A percentile compares a stretch with the other conserved stretches of the same genome.
Evolutionary conservation across 2,329 filamentous ascomycete species (phyloP).

Genomic region (Nannizzia gypsea): DNA sequence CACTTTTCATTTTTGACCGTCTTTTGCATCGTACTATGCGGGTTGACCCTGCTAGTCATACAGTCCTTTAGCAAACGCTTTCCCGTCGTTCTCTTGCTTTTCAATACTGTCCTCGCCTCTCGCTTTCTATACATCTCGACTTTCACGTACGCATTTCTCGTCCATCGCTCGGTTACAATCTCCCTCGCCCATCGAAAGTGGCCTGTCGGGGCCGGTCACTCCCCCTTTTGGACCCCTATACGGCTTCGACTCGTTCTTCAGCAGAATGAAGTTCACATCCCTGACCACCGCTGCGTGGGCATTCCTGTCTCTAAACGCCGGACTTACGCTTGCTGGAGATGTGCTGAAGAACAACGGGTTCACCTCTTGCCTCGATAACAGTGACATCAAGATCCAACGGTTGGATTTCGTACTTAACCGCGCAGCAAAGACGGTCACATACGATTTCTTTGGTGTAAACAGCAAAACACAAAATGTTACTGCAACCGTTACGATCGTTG

Average conservation of each 20-base stretch:
- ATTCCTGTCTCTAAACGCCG: background rate
- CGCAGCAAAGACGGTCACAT: constrained; percentile 57
- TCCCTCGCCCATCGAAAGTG: background rate
- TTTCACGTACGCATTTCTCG: background rate
- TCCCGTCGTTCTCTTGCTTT: background rate
- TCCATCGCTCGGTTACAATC: background rate
- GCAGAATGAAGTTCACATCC: background rate
- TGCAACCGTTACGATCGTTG: constrained; percentile 61
- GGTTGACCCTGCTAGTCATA: constrained; percentile 3
- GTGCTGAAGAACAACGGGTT: constrained; percentile 73
- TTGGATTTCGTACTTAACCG: constrained; percentile 72
- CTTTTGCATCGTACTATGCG: constrained; percentile 1
- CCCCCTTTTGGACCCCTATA: background rate
- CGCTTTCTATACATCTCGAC: background rate
- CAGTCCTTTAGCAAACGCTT: background rate
- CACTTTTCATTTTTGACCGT: background rate
- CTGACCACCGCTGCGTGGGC: background rate
- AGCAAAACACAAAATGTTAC: constrained; percentile 64
- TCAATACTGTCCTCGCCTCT: background rate
- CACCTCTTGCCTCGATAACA: constrained; percentile 50
- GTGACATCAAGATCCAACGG: constrained; percentile 57
- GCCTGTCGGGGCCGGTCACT: background rate
- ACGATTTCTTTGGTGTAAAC: constrained; percentile 73
- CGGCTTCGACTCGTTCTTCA: background rate
- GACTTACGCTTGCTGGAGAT: constrained; percentile 32